Conservation (phyloP, 805 yeast species). For the Isabelozyma pseudorhagii region DNA sequence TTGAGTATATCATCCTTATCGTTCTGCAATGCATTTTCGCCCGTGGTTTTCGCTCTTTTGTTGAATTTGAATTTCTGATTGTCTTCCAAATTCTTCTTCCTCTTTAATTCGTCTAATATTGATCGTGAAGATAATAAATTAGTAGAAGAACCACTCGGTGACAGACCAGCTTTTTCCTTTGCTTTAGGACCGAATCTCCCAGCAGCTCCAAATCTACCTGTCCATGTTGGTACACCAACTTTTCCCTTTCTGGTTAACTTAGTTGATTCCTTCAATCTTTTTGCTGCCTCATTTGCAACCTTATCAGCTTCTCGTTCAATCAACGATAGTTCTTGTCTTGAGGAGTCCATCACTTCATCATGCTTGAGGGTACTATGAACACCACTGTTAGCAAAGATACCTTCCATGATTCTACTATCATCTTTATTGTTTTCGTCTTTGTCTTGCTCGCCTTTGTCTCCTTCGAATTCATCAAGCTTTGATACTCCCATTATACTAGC, state of each 20-base stretch:
- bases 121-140: slow-evolving; percentile 40
- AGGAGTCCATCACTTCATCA: slow-evolving; percentile 65
- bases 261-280: slow-evolving; percentile 60
- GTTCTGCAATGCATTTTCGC: slow-evolving; percentile 2
- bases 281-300: slow-evolving; percentile 51
- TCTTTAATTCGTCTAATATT: slow-evolving; percentile 47
- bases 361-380: slow-evolving; percentile 76
- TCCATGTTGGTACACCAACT: slow-evolving; percentile 93
- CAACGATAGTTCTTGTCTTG: slow-evolving; percentile 49
- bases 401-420: slow-evolving; percentile 69
- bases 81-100: slow-evolving; percentile 30
- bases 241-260: slow-evolving; percentile 40
- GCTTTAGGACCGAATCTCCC: slow-evolving; percentile 48
- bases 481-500: slow-evolving; percentile 70
- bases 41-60: background rate
- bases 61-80: slow-evolving; percentile 1
- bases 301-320: slow-evolving; percentile 63
- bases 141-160: background rate
- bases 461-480: slow-evolving; percentile 61
- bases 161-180: background rate
- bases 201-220: slow-evolving; percentile 86
- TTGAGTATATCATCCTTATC: slow-evolving; percentile 22
- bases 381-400: slow-evolving; percentile 66
- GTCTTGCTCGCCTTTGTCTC: slow-evolving; percentile 44
- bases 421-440: slow-evolving; percentile 26